Conservation (phyloP, 768 basidiomycete genomes). For the Termitomyces sp. region DNA sequence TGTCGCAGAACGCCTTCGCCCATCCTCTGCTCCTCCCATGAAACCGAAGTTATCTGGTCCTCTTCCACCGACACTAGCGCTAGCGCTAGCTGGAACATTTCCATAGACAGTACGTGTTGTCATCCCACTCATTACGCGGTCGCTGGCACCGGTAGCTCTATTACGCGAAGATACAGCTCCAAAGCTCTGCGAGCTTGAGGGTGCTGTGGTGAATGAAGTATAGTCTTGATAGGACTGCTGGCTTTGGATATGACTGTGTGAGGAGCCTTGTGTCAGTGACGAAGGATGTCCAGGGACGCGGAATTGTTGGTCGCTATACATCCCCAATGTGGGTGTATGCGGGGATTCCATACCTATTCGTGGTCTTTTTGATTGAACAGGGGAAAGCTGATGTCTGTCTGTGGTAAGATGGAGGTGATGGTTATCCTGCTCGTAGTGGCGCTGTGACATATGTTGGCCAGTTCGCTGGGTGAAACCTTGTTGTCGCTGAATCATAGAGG, state of each 20-base stretch:
- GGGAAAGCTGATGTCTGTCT: constrained; percentile 1
- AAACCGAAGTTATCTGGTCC: neutral
- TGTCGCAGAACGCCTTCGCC: constrained; percentile 2
- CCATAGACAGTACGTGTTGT: constrained; percentile 1
- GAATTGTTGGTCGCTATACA: neutral
- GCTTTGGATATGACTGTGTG: neutral
- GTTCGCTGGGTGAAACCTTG: neutral
- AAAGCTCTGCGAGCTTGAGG: neutral
- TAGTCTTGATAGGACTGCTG: constrained; percentile 3
- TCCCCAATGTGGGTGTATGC: neutral
- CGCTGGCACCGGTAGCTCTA: neutral
- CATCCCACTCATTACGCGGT: neutral
- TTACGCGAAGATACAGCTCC: neutral
- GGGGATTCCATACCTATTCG: constrained; percentile 4
- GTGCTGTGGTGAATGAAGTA: neutral
- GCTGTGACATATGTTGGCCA: neutral
- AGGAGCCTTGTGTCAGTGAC: neutral
- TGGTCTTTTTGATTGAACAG: constrained; percentile 1
- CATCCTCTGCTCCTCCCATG: neutral
- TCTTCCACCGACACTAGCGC: neutral
- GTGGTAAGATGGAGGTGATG: neutral
- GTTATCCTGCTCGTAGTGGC: constrained; percentile 6
- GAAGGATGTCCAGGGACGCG: neutral
- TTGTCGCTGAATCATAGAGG: constrained; percentile 5
- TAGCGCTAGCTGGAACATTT: neutral